Evolutionary conservation across 2,329 filamentous ascomycete genomes (phyloP).

Genomic region (Epichloe gansuensis): DNA sequence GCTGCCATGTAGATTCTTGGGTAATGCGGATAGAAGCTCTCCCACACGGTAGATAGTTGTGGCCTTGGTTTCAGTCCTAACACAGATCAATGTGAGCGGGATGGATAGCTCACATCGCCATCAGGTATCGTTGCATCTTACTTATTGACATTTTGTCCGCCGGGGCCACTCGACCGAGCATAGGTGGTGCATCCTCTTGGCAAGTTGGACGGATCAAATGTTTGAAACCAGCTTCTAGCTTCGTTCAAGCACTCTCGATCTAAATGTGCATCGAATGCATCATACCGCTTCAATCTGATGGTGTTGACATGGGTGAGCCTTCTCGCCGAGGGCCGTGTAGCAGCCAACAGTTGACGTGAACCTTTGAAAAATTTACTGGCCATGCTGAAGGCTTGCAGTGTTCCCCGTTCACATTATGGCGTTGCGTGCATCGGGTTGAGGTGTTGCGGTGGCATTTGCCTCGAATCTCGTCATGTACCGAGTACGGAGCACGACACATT

Average conservation of each 20-base stretch:
- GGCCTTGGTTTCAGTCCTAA: conserved; percentile 48
- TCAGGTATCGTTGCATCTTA: conserved; percentile 17
- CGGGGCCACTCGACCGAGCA: conserved; percentile 47
- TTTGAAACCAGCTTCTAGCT: conserved; percentile 38
- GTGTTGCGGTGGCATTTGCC: not conserved
- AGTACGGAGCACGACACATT: too few relatives aligned
- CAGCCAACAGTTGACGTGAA: not conserved
- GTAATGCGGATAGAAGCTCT: conserved; percentile 34
- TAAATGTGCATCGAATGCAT: conserved; percentile 37
- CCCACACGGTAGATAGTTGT: conserved; percentile 38
- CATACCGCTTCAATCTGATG: conserved; percentile 25
- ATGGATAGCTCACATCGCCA: conserved; percentile 14
- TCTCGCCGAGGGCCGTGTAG: not conserved
- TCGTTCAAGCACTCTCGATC: conserved; percentile 38
- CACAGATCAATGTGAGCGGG: conserved; percentile 13
- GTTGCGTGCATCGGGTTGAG: not conserved
- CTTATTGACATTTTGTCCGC: conserved; percentile 53
- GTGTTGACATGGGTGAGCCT: not conserved
- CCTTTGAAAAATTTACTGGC: not conserved
- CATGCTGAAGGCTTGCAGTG: not conserved
- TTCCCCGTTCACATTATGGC: not conserved
- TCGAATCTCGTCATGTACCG: not conserved
- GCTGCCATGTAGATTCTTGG: conserved; percentile 32
- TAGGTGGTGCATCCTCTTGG: conserved; percentile 41
- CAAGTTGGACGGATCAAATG: conserved; percentile 30